A percentile compares a stretch with the other conserved stretches of the same genome.
phyloP scores from a whole-genome alignment of 768 basidiomycete genomes.

The Pleurotus tuber-regium region DNA sequence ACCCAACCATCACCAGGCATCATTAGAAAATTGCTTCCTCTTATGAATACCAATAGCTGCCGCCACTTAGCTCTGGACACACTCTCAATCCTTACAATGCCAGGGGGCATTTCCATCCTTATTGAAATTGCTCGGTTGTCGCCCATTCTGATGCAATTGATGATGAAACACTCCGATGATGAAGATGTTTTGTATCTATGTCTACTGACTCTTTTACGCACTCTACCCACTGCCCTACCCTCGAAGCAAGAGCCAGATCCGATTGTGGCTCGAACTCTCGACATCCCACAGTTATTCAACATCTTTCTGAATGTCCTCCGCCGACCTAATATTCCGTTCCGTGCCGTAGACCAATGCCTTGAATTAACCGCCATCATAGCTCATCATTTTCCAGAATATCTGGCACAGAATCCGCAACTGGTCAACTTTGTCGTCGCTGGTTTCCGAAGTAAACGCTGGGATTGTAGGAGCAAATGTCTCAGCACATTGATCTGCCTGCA shows the following conservation, averaged over 20 bases:
- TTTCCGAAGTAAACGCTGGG: slow-evolving; percentile 53
- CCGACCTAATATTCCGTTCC: slow-evolving; percentile 37
- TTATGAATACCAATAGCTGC: slow-evolving; percentile 44
- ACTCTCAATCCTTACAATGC: slow-evolving; percentile 56
- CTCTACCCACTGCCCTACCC: slow-evolving; percentile 37
- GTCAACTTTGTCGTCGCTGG: slow-evolving; percentile 53
- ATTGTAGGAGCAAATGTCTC: slow-evolving; percentile 47
- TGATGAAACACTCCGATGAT: slow-evolving; percentile 48
- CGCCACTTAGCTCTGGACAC: slow-evolving; percentile 54
- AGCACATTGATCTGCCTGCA: slow-evolving; percentile 53
- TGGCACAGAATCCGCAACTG: slow-evolving; percentile 40
- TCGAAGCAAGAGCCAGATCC: slow-evolving; percentile 33
- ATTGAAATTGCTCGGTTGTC: slow-evolving; percentile 48
- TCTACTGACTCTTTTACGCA: slow-evolving; percentile 51
- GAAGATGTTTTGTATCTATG: slow-evolving; percentile 43
- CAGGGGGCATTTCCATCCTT: slow-evolving; percentile 50
- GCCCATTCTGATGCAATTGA: slow-evolving; percentile 38
- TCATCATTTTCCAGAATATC: slow-evolving; percentile 23
- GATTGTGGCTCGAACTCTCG: slow-evolving; percentile 35
- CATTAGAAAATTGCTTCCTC: slow-evolving; percentile 51
- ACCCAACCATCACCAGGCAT: slow-evolving; percentile 39
- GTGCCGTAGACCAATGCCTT: slow-evolving; percentile 38
- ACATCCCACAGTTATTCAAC: slow-evolving; percentile 42
- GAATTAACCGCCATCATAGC: not conserved
- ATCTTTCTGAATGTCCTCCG: slow-evolving; percentile 38